Evolutionary conservation across 306 rosid genomes (phyloP).

Genomic region (Glycine soja): DNA sequence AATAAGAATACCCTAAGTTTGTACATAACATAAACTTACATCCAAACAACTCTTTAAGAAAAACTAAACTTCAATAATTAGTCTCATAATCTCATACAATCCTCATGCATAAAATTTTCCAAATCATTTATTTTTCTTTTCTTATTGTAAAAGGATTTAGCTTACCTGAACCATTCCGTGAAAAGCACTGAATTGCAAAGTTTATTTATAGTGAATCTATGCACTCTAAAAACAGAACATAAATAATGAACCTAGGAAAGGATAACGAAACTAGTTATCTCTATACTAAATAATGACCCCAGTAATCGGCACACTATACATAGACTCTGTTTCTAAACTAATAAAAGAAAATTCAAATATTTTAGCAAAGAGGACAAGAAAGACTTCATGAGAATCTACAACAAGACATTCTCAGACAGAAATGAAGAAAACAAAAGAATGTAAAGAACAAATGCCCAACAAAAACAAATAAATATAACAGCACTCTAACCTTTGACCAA

Average conservation of each 20-base stretch:
- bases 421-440: neutral
- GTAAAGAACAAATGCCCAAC: neutral
- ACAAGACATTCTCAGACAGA: neutral
- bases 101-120: neutral
- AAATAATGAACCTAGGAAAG: constrained; percentile 12
- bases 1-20: constrained; percentile 76
- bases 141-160: neutral
- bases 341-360: neutral
- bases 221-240: neutral
- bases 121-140: neutral
- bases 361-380: neutral
- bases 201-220: neutral
- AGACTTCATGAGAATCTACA: neutral
- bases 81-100: neutral
- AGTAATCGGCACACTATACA: neutral
- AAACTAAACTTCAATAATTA: constrained; percentile 12
- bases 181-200: neutral
- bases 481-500: neutral
- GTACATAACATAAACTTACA: constrained; percentile 34
- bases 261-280: neutral
- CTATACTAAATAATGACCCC: neutral
- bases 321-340: neutral
- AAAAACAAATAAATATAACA: constrained; percentile 7
- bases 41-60: constrained; percentile 12
- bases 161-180: neutral